Base-by-base conservation (phyloP, 2,329 filamentous ascomycete genomes). In the Arthrobotrys conoides region DNA sequence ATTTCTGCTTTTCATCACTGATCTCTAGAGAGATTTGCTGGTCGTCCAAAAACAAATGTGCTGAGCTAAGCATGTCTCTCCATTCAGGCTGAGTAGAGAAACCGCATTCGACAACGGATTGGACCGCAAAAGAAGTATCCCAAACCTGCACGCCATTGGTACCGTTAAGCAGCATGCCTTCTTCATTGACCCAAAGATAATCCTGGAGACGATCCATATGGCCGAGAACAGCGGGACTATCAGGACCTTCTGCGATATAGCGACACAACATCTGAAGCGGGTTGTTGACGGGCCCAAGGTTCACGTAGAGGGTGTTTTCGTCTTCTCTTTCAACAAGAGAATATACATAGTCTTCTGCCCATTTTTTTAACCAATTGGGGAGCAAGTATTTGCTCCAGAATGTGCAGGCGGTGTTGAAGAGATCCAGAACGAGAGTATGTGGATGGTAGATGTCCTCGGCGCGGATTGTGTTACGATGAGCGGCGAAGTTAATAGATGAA, bases 111-210 rank as follows among this genome's bases (percentile, higher is more conserved):
- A 93, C 89, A 5, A 93, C 89, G 0, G 93, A 91, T 84, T 97
- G 94, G 38, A 97, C 93, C 18, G 91, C 86, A 83, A 98, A 98
- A 0, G 94, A 89, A 0, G 96, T 99, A 83, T 99, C 96, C 96
- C 96, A 99, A 80, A 91, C 92, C 84, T 99, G 96, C 0, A 98
- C 94, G n/a, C 96, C 96, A 81, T 99, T 98, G 8, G 96, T 99
- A 44, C 96, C 96, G 82, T 97, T 97, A 85, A 91, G 91, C 59
- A 98, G 88, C 93, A 99, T 93, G 5, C 96, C 96, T 83, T 97
- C 94, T 38, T 90, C 84, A 80, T 96, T 97, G 63, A 99, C 87
- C 94, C 96, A 99, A 33, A 99, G 85, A 79, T 91, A 96, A 82
- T 99, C 96, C 51, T 93, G 88, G 12, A 97, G 85, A 2, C 93